Conservation (phyloP, 1,139 yeast species). For the Yarrowia galli region DNA sequence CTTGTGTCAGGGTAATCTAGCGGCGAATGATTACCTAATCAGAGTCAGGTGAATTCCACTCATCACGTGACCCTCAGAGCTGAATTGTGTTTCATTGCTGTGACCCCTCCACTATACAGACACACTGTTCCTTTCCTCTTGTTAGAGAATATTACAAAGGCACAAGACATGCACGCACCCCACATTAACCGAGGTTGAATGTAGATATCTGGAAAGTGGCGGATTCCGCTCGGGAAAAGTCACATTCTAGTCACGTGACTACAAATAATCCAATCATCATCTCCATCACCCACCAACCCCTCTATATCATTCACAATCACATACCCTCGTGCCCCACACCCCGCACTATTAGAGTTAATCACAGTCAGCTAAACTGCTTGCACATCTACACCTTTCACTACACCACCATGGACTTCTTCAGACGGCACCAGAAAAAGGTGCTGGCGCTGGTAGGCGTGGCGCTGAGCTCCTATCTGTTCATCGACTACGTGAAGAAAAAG, state of each 20-base stretch:
- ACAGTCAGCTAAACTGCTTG: slow-evolving; percentile 7
- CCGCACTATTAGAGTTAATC: slow-evolving; percentile 31
- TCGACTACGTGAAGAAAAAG: slow-evolving; percentile 66
- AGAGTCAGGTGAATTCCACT: too few relatives aligned
- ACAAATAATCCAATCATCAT: too few relatives aligned
- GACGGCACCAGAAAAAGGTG: slow-evolving; percentile 68
- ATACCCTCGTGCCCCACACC: background rate
- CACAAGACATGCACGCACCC: slow-evolving; percentile 36
- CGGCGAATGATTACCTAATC: too few relatives aligned
- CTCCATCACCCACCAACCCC: background rate
- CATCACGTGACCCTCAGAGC: background rate
- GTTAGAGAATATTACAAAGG: background rate
- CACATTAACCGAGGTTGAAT: slow-evolving; percentile 26
- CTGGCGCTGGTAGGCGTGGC: slow-evolving; percentile 64
- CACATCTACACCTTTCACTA: background rate
- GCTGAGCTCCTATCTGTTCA: slow-evolving; percentile 64
- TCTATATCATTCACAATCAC: background rate
- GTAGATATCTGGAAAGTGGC: background rate
- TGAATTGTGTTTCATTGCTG: too few relatives aligned
- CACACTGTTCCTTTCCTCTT: too few relatives aligned
- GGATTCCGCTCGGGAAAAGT: background rate
- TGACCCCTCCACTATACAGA: too few relatives aligned
- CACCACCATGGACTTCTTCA: slow-evolving; percentile 55
- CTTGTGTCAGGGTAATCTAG: background rate
- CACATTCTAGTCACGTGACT: background rate